A percentile compares a stretch with the other conserved stretches of the same genome.
Conservation (phyloP, 1,284 basidiomycete genomes). For the Omphalotus olearius region DNA sequence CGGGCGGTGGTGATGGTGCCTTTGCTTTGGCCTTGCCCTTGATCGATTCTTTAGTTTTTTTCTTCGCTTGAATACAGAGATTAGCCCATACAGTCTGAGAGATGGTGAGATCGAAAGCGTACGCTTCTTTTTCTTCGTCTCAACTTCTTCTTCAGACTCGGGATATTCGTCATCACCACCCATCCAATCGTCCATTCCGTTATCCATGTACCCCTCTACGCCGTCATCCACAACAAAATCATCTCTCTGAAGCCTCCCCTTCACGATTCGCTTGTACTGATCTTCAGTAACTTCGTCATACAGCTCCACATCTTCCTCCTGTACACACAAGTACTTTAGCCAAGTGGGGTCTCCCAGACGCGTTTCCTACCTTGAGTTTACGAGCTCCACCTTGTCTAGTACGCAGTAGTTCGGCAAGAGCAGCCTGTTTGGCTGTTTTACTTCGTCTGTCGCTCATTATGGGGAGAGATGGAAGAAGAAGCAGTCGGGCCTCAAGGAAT, state of each 20-base stretch:
- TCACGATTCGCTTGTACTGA: constrained; percentile 85
- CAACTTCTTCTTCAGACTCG: constrained; percentile 34
- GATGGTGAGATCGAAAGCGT: constrained; percentile 16
- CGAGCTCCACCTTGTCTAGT: constrained; percentile 45
- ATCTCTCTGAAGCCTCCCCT: constrained; percentile 80
- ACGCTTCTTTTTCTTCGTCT: constrained; percentile 43
- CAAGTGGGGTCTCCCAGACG: constrained; percentile 11
- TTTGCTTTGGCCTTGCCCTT: constrained; percentile 35
- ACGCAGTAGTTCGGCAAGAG: constrained; percentile 47
- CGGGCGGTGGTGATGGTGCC: constrained; percentile 41
- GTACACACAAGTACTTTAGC: constrained; percentile 13
- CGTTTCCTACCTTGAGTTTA: constrained; percentile 36
- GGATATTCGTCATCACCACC: constrained; percentile 46
- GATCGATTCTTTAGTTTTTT: constrained; percentile 36
- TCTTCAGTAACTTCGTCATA: constrained; percentile 95
- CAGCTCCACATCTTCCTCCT: constrained; percentile 66
- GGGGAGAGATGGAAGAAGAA: neutral
- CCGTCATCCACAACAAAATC: constrained; percentile 98
- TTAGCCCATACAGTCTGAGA: neutral
- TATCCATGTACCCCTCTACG: constrained; percentile 88
- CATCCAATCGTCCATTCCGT: constrained; percentile 93
- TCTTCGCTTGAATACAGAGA: constrained; percentile 22
- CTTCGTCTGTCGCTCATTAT: constrained; percentile 27
- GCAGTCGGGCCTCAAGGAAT: no score
- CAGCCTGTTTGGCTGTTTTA: constrained; percentile 33